Evolutionary conservation across 2,329 filamentous ascomycete genomes (phyloP).

Genomic region (Stagonosporopsis cucurbitacearum): DNA sequence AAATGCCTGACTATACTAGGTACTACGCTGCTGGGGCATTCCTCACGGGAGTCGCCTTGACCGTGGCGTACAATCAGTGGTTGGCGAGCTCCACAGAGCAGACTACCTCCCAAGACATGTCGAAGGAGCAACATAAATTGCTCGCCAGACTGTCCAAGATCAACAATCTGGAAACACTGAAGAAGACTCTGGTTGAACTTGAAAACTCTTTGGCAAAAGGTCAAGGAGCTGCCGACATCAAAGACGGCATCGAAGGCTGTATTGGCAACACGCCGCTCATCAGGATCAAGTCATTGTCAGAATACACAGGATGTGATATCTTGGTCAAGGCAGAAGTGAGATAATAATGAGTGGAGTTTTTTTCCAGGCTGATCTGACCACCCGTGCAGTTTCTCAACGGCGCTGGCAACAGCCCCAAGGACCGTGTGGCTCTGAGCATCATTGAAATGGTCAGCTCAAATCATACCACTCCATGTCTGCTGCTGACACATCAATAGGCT

Average conservation of each 20-base stretch:
- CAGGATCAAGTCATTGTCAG: constrained; percentile 81
- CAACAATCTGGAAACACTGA: constrained; percentile 32
- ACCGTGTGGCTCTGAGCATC: constrained; percentile 90
- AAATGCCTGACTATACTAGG: constrained; percentile 48
- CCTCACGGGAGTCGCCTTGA: constrained; percentile 75
- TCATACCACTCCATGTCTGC: neutral
- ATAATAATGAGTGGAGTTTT: neutral
- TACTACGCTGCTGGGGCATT: constrained; percentile 76
- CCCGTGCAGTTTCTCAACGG: constrained; percentile 78
- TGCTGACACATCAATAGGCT: constrained; percentile 57
- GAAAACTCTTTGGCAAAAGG: constrained; percentile 22
- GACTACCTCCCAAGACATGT: constrained; percentile 24
- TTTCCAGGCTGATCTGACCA: constrained; percentile 3
- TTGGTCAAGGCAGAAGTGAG: constrained; percentile 84
- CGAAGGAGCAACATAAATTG: constrained; percentile 30
- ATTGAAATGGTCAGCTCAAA: constrained; percentile 64
- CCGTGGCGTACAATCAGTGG: constrained; percentile 46
- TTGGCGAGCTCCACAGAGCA: constrained; percentile 22
- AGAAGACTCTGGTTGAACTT: constrained; percentile 32
- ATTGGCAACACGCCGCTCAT: constrained; percentile 95
- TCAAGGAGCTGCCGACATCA: constrained; percentile 54
- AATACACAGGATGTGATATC: constrained; percentile 86
- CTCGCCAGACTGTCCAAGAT: constrained; percentile 33
- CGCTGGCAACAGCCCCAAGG: constrained; percentile 91
- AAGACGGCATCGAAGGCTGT: constrained; percentile 83